Evolutionary conservation across 2,329 filamentous ascomycete species (phyloP).

Genomic region (Penicillium italicum): DNA sequence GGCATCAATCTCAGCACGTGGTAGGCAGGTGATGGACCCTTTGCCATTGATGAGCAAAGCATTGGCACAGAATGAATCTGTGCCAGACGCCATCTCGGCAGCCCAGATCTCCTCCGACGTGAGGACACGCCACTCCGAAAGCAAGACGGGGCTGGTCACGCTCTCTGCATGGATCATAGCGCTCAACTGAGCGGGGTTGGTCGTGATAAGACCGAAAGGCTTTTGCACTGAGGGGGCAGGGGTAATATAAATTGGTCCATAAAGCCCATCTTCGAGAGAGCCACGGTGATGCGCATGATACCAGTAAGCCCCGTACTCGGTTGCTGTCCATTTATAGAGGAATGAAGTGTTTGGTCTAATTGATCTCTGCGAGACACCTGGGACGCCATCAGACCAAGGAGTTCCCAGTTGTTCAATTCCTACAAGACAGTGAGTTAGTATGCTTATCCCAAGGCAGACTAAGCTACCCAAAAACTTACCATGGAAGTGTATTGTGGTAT

Average conservation of each 20-base stretch:
- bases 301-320: constrained; percentile 57
- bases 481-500: constrained; percentile 32
- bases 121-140: constrained; percentile 57
- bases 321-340: constrained; percentile 54
- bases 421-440: constrained; percentile 1
- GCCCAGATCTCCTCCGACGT: constrained; percentile 48
- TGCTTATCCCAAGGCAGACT: neutral
- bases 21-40: constrained; percentile 28
- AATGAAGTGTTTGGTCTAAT: constrained; percentile 51
- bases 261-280: constrained; percentile 60
- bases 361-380: constrained; percentile 53
- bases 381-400: constrained; percentile 60
- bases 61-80: constrained; percentile 55
- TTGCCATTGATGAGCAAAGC: constrained; percentile 62
- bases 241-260: constrained; percentile 53
- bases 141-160: constrained; percentile 47
- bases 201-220: constrained; percentile 30
- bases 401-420: constrained; percentile 46
- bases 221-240: constrained; percentile 23
- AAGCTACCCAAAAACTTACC: constrained; percentile 13
- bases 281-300: constrained; percentile 58
- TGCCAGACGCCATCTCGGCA: constrained; percentile 28
- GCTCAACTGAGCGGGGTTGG: constrained; percentile 31
- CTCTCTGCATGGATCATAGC: constrained; percentile 52
- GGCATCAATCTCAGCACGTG: constrained; percentile 27